phyloP scores from a whole-genome alignment of 495 filamentous ascomycete genomes.

The Lophium mytilinum region DNA sequence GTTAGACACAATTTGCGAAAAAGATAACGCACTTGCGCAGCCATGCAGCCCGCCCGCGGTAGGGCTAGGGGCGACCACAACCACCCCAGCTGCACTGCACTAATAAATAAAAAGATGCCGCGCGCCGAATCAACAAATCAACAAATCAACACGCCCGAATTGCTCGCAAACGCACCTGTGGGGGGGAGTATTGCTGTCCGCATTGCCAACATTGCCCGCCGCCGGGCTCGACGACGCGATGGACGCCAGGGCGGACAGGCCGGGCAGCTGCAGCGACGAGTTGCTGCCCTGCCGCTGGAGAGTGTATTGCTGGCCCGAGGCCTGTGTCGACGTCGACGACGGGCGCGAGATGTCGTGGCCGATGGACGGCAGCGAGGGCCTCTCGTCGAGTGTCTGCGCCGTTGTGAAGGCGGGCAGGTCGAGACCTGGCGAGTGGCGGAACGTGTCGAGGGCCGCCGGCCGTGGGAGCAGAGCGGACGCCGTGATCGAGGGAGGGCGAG shows the following conservation, averaged over 20 bases:
- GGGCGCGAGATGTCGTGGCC: conserved; percentile 33
- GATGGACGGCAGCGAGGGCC: conserved; percentile 23
- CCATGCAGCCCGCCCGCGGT: not conserved
- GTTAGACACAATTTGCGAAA: conserved; percentile 17
- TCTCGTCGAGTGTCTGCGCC: conserved; percentile 20
- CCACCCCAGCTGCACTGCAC: not conserved
- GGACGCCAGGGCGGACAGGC: conserved; percentile 55
- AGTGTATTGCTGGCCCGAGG: conserved; percentile 28
- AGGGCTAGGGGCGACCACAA: conserved; percentile 10
- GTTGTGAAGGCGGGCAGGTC: conserved; percentile 27
- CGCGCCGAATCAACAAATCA: too few relatives aligned
- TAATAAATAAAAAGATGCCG: not conserved
- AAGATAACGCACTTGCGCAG: conserved; percentile 10
- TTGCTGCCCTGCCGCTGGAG: conserved; percentile 33
- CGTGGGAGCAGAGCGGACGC: conserved; percentile 27
- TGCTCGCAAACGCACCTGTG: not conserved
- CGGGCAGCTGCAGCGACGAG: conserved; percentile 46
- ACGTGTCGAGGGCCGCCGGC: conserved; percentile 24
- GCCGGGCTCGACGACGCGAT: conserved; percentile 54
- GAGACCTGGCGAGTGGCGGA: conserved; percentile 21
- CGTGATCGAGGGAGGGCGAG: conserved; percentile 19
- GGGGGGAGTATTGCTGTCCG: not conserved
- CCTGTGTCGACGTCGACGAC: conserved; percentile 34
- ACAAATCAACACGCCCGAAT: not conserved
- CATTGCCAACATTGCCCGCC: conserved; percentile 35